A percentile compares a stretch with the other conserved stretches of the same genome.
phyloP scores from a whole-genome alignment of 495 filamentous ascomycete species.

The Baudoinia panamericana region DNA sequence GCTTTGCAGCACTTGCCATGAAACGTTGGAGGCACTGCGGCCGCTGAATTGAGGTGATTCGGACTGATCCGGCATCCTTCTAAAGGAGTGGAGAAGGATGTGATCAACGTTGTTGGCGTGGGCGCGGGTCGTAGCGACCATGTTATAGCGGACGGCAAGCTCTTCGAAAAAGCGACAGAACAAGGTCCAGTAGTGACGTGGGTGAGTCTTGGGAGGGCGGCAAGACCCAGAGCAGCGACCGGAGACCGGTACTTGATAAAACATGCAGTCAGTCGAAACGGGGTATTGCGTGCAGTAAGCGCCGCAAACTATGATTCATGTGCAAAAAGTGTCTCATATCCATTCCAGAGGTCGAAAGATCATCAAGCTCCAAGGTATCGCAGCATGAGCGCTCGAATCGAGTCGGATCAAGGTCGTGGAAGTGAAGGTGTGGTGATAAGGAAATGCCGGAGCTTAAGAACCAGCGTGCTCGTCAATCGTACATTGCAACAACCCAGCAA shows the following conservation, averaged over 20 bases:
- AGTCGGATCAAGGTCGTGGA: background rate
- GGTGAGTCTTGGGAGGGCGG: conserved; percentile 5
- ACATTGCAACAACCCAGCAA: conserved; percentile 4
- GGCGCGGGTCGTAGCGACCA: background rate
- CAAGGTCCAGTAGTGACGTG: conserved; percentile 1
- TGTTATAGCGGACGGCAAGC: background rate
- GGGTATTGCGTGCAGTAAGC: background rate
- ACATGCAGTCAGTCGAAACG: too few relatives aligned
- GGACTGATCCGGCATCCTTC: conserved; percentile 17
- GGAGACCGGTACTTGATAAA: too few relatives aligned
- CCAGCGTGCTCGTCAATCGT: conserved; percentile 10
- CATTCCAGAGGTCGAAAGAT: background rate
- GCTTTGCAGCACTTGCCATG: background rate
- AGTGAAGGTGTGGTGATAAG: background rate
- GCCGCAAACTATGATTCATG: background rate
- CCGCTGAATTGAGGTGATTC: background rate
- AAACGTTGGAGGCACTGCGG: background rate
- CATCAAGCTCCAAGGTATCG: background rate
- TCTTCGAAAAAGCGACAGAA: conserved; percentile 4
- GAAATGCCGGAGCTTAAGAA: conserved; percentile 17
- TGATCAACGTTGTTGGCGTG: conserved; percentile 13
- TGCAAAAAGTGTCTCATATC: background rate
- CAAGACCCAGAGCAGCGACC: conserved; percentile 8
- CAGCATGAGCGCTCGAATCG: background rate
- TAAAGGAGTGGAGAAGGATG: conserved; percentile 16